Conservation (phyloP, 148 eudicot genomes). For the Polygonum aviculare region DNA sequence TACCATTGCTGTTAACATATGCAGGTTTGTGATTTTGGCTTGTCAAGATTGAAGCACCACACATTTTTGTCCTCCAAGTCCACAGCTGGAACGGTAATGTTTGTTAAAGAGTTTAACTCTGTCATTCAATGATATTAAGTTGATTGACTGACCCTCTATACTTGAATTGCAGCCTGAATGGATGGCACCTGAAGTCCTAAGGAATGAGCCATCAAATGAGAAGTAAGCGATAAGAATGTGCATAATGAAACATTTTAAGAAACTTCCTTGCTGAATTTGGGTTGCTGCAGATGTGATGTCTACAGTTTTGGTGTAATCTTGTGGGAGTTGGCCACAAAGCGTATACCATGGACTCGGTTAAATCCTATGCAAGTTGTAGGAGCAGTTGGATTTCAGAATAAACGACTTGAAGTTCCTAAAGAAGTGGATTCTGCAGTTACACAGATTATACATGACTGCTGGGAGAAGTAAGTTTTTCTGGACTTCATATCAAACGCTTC, state of each 20-base stretch:
- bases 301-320: conserved; percentile 96
- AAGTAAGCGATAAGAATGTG: conserved; percentile 45
- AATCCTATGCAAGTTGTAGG: conserved; percentile 99
- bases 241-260: background rate
- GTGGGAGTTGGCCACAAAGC: conserved; percentile 84
- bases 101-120: background rate
- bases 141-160: background rate
- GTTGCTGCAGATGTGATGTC: conserved; percentile 68
- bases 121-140: background rate
- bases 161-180: conserved; percentile 70
- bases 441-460: conserved; percentile 74
- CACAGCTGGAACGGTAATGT: conserved; percentile 12
- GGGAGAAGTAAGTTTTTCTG: conserved; percentile 61
- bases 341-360: conserved; percentile 85
- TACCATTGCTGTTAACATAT: background rate
- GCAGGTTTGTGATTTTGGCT: conserved; percentile 93
- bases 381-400: conserved; percentile 88
- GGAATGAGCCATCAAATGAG: conserved; percentile 90
- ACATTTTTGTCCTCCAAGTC: conserved; percentile 44
- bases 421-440: conserved; percentile 59
- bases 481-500: background rate
- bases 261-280: conserved; percentile 2
- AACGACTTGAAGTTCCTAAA: conserved; percentile 67
- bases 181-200: conserved; percentile 98
- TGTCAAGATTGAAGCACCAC: conserved; percentile 89